Evolutionary conservation across 257 asterid genomes (phyloP).

Genomic region (Leptodermis oblonga): DNA sequence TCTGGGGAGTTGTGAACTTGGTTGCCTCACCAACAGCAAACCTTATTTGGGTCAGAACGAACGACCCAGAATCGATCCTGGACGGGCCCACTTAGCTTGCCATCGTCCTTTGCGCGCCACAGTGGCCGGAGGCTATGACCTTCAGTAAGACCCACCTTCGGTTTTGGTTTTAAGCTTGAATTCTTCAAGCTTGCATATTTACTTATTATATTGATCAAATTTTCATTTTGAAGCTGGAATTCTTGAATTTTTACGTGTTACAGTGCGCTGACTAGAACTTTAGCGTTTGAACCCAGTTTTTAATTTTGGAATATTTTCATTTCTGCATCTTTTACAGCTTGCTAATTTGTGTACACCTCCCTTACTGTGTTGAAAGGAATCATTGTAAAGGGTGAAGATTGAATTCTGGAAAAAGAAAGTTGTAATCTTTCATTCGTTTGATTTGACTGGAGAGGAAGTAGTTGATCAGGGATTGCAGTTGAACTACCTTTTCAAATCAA

Average conservation of each 20-base stretch:
- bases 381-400: too few relatives aligned
- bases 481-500: too few relatives aligned
- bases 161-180: neutral
- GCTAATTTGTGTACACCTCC: neutral
- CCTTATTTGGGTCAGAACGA: neutral
- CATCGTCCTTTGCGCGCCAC: neutral
- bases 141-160: constrained; percentile 5
- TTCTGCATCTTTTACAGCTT: neutral
- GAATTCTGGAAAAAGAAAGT: too few relatives aligned
- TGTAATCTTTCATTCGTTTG: neutral
- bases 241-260: too few relatives aligned
- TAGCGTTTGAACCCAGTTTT: neutral
- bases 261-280: too few relatives aligned
- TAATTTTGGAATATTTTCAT: neutral
- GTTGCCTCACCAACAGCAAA: neutral
- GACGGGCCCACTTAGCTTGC: neutral
- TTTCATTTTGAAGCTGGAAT: neutral
- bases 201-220: neutral
- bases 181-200: neutral
- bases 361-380: too few relatives aligned
- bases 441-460: neutral
- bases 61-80: neutral
- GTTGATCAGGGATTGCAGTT: neutral
- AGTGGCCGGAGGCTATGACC: neutral
- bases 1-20: constrained; percentile 1